phyloP scores from a whole-genome alignment of 164 flowering plant genomes.

The Berberis thunbergii region DNA sequence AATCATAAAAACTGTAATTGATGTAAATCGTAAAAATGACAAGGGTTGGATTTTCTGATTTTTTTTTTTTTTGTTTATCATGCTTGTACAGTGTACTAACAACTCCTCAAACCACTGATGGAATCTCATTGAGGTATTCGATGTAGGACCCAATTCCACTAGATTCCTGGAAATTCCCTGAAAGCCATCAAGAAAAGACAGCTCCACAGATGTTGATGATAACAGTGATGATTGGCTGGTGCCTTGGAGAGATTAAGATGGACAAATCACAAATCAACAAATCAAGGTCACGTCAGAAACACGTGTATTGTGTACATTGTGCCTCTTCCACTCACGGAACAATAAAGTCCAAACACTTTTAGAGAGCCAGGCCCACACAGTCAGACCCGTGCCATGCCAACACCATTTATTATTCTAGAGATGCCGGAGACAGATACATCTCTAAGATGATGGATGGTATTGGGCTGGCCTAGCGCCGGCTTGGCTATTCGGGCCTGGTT shows the following conservation, averaged over 20 bases:
- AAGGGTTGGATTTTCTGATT: too few species aligned
- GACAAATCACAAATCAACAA: background rate
- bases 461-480: too few species aligned
- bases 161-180: background rate
- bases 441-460: too few species aligned
- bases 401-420: background rate
- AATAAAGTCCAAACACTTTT: background rate
- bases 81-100: too few species aligned
- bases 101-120: too few species aligned
- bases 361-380: background rate
- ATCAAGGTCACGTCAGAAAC: background rate
- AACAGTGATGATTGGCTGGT: slow-evolving; percentile 6
- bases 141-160: background rate
- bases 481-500: too few species aligned
- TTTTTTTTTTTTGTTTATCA: too few species aligned
- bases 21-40: too few species aligned
- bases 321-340: background rate
- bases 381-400: background rate
- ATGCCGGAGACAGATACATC: too few species aligned
- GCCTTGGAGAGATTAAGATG: background rate
- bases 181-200: background rate
- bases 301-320: slow-evolving; percentile 7
- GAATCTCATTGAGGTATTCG: too few species aligned
- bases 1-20: too few species aligned
- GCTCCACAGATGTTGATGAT: background rate